These are phyloP conservation scores for Phaffia australis DNA, from an alignment of 768 basidiomycete species.

Conservation along the genomic window DNA sequence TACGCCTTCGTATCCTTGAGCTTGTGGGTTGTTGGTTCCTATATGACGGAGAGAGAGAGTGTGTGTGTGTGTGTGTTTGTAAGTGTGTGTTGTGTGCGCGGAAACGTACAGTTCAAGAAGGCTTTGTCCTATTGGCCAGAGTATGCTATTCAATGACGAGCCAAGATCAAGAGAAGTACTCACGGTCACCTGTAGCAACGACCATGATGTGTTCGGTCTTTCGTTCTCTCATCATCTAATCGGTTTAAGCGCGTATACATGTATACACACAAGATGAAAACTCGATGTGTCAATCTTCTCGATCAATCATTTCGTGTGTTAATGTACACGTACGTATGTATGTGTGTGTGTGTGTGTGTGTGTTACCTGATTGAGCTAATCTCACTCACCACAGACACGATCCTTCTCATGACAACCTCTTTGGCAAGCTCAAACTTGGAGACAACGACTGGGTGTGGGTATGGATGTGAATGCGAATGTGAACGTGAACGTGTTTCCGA, in stretches of 20 bases:
- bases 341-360: neutral
- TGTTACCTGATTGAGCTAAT: slow-evolving; percentile 23
- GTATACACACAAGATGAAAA: neutral
- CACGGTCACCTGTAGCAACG: slow-evolving; percentile 56
- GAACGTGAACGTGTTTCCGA: too few relatives aligned
- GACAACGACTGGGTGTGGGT: neutral
- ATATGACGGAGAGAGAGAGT: neutral
- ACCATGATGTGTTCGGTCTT: slow-evolving; percentile 90
- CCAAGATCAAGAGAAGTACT: slow-evolving; percentile 9
- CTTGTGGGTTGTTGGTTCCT: slow-evolving; percentile 37
- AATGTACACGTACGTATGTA: too few relatives aligned
- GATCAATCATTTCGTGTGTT: too few relatives aligned
- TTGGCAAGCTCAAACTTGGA: slow-evolving; percentile 64
- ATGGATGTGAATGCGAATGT: too few relatives aligned
- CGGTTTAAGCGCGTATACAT: neutral
- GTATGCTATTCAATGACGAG: slow-evolving; percentile 49
- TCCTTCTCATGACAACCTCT: slow-evolving; percentile 77
- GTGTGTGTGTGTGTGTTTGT: neutral
- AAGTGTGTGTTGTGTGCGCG: neutral
- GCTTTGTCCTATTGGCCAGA: slow-evolving; percentile 2
- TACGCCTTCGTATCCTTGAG: slow-evolving; percentile 30
- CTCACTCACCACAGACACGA: slow-evolving; percentile 69
- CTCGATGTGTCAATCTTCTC: too few relatives aligned
- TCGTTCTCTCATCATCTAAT: slow-evolving; percentile 74
- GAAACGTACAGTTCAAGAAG: neutral